These are phyloP conservation scores for Erigeron canadensis DNA, from an alignment of 129 eudicot genomes.

Conservation along the genomic window DNA sequence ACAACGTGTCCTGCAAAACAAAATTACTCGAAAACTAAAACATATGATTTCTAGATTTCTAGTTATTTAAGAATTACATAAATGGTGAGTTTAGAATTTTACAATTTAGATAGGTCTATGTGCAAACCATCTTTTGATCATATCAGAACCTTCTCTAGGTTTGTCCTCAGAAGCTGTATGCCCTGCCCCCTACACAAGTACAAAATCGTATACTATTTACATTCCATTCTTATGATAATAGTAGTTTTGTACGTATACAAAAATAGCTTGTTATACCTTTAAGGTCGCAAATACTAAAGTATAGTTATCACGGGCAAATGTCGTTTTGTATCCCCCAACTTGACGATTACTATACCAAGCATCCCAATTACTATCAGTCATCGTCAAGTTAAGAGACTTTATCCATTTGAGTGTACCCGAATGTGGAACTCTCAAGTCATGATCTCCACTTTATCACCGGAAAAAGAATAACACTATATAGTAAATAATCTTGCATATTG, in stretches of 20 bases:
- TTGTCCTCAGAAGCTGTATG: conserved; percentile 20
- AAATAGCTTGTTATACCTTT: neutral
- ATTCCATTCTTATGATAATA: neutral
- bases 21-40: too few species aligned
- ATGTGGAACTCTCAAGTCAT: conserved; percentile 30
- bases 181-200: conserved; percentile 21
- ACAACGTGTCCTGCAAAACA: too few species aligned
- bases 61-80: neutral
- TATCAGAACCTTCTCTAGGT: conserved; percentile 17
- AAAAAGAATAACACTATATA: neutral
- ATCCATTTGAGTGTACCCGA: conserved; percentile 28
- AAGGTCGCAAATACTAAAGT: conserved; percentile 22
- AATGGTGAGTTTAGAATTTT: too few species aligned
- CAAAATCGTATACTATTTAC: too few species aligned
- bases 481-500: neutral
- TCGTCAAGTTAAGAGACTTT: conserved; percentile 20
- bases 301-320: conserved; percentile 7
- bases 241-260: neutral
- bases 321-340: conserved; percentile 20
- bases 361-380: conserved; percentile 25
- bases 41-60: too few species aligned
- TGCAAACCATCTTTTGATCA: conserved; percentile 21
- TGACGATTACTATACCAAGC: conserved; percentile 25
- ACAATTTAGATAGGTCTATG: neutral
- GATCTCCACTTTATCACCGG: conserved; percentile 35